phyloP scores from a whole-genome alignment of 768 basidiomycete species.

The Collybiopsis luxurians region DNA sequence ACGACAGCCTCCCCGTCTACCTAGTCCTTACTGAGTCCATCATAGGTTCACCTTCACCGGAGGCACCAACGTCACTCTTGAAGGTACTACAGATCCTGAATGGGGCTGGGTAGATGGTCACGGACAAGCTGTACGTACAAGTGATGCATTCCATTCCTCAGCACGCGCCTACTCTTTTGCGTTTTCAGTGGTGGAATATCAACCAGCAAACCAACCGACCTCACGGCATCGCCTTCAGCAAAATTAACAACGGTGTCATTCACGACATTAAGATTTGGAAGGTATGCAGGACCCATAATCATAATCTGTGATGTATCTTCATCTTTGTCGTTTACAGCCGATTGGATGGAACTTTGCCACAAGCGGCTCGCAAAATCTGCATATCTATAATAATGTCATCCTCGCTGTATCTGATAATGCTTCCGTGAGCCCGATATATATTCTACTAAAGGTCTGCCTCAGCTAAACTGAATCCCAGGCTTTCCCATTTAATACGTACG shows the following conservation, averaged over 20 bases:
- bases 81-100: constrained; percentile 49
- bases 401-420: constrained; percentile 45
- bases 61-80: constrained; percentile 56
- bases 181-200: constrained; percentile 57
- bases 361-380: constrained; percentile 45
- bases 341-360: constrained; percentile 60
- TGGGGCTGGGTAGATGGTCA: constrained; percentile 69
- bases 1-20: no score
- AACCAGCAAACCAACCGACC: constrained; percentile 52
- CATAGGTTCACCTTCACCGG: constrained; percentile 52
- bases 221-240: constrained; percentile 51
- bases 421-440: constrained; percentile 19
- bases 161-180: no score
- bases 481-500: constrained; percentile 63
- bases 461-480: no score
- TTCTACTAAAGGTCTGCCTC: no score
- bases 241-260: constrained; percentile 53
- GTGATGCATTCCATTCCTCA: neutral
- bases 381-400: constrained; percentile 54
- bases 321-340: no score
- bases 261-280: constrained; percentile 57
- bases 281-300: constrained; percentile 29
- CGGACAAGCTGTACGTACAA: constrained; percentile 44
- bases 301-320: no score
- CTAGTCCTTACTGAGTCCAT: no score